Conservation (phyloP, 805 yeast genomes). For the Candida yuanshanica region DNA sequence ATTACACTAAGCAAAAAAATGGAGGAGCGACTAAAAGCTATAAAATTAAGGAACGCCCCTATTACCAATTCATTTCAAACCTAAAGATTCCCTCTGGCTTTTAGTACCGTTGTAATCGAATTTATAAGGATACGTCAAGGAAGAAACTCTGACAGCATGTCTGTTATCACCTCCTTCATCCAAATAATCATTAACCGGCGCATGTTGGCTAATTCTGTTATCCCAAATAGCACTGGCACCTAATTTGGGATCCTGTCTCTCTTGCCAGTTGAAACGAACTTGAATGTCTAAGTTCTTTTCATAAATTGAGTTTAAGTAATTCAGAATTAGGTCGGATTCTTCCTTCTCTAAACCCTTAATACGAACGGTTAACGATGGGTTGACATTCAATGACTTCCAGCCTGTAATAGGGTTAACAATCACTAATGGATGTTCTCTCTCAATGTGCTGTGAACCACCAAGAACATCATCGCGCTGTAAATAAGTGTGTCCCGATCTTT, state of each 20-base stretch:
- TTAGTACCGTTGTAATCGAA: conserved; percentile 37
- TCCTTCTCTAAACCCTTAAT: conserved; percentile 45
- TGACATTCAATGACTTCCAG: conserved; percentile 51
- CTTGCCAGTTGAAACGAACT: conserved; percentile 46
- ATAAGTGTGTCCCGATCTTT: conserved; percentile 35
- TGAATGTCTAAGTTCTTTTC: conserved; percentile 50
- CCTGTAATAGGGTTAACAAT: conserved; percentile 62
- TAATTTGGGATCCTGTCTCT: conserved; percentile 26
- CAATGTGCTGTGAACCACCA: conserved; percentile 39
- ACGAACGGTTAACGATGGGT: conserved; percentile 40
- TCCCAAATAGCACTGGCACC: conserved; percentile 58
- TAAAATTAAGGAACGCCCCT: no score
- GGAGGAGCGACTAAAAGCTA: no score
- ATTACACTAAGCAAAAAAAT: no score
- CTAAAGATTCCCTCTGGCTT: conserved; percentile 47
- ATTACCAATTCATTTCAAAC: conserved; percentile 14
- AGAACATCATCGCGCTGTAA: conserved; percentile 37
- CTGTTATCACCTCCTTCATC: conserved; percentile 17
- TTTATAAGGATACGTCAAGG: conserved; percentile 41
- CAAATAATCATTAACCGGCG: conserved; percentile 41
- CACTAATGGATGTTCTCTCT: conserved; percentile 50
- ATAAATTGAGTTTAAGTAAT: conserved; percentile 37
- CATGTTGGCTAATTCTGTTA: conserved; percentile 49
- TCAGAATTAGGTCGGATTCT: conserved; percentile 41
- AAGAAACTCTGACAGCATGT: conserved; percentile 41